Base-by-base conservation (phyloP, 192 early-diverging fungal species). In the Entomortierella chlamydospora region DNA sequence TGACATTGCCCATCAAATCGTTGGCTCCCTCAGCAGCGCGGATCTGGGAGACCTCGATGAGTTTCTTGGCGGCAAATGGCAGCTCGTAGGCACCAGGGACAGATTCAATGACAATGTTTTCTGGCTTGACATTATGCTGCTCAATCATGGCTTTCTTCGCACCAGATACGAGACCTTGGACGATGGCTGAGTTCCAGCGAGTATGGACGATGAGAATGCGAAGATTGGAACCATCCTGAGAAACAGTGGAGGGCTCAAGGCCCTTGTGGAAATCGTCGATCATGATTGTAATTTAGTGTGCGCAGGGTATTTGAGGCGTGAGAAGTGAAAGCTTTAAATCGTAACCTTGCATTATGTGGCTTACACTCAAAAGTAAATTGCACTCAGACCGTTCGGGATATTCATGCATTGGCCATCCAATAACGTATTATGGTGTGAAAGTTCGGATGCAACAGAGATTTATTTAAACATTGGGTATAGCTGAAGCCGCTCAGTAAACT, bases 51-150 rank as follows among this genome's bases (percentile, higher is more conserved):
- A 89, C 81, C 63, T 89, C 79, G 66, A 98, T 87, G 29, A 97
- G 89, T 29, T 83, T 79, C 79, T 93, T 87, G 50, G 94, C 89
- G 1, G 95, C 96, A 77, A 93, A 95, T 2, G 98, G 98, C 13
- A 99, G 87, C 83, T 99, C 98, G 72, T 93, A 99, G 3, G 96
- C 89, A 20, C 98, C 98, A 7, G 97, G 91, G 0, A 99, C 97
- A 34, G 88, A 86, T 54, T 90, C 84, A 29, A 95, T 80, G 37
- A 83, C 84, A 53, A 99, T 94, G 85, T 98, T 94, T 26, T 86
- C 84, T 29, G 82, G 68, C 31, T 70, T 57, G 49, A 99, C 97
- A 7, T 89, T 84, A 73, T 91, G 84, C 42, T 87, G 80, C 25
- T 77, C 62, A 25, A 85, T 80, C 66, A 99, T 88, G 13, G 92